Evolutionary conservation across 1,139 yeast genomes (phyloP).

Genomic region (Debaryomycetaceae sp.): DNA sequence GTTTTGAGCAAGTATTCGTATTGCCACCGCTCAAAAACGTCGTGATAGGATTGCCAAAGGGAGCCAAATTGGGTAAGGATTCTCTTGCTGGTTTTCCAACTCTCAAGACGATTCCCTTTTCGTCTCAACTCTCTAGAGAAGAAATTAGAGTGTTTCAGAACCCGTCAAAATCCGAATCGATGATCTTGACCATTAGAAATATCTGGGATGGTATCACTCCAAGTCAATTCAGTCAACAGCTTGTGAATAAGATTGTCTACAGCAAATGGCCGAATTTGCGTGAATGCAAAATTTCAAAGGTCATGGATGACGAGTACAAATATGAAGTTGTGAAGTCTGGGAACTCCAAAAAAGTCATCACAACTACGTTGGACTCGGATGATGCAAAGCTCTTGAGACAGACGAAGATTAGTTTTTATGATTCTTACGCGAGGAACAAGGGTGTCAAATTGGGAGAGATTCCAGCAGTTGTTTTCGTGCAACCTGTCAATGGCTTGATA

Average conservation of each 20-base stretch:
- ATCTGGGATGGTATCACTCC: constrained; percentile 44
- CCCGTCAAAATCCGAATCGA: constrained; percentile 79
- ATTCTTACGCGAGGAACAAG: constrained; percentile 41
- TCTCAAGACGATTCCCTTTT: constrained; percentile 64
- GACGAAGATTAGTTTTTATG: constrained; percentile 27
- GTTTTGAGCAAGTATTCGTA: constrained; percentile 56
- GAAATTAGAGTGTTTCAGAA: constrained; percentile 80
- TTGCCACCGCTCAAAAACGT: constrained; percentile 51
- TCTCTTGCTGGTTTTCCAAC: constrained; percentile 91
- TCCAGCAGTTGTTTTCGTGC: constrained; percentile 61
- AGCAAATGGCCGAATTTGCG: constrained; percentile 87
- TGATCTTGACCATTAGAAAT: constrained; percentile 63
- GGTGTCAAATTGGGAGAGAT: constrained; percentile 60
- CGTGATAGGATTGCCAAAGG: constrained; percentile 59
- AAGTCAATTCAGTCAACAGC: constrained; percentile 59
- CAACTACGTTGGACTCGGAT: constrained; percentile 32
- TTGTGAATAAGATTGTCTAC: constrained; percentile 59
- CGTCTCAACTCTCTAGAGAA: constrained; percentile 46
- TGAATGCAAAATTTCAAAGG: constrained; percentile 70
- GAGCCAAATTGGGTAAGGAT: constrained; percentile 67
- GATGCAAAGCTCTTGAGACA: constrained; percentile 41
- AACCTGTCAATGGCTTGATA: constrained; percentile 74
- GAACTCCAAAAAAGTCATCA: constrained; percentile 30
- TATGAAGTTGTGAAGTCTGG: constrained; percentile 39
- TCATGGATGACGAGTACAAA: constrained; percentile 52